These are phyloP conservation scores for Sideroxylon spinosum DNA, from an alignment of 179 eudicot species.

Conservation along the genomic window DNA sequence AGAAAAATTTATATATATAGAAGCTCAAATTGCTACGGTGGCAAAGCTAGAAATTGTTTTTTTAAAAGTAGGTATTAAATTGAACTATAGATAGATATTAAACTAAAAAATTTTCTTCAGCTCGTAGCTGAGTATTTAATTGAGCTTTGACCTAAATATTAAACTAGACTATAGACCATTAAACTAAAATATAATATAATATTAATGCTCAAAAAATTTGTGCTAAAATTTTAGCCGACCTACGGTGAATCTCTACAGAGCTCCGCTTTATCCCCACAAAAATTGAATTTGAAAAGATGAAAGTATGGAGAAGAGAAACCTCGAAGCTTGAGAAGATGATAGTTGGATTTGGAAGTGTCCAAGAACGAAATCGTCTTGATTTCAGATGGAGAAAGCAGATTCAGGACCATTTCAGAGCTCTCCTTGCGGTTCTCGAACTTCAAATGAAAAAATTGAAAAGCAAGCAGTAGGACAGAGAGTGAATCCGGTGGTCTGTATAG, in stretches of 20 bases:
- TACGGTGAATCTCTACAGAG: too few relatives aligned
- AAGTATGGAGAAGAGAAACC: conserved; percentile 35
- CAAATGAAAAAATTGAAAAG: background rate
- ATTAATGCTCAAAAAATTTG: too few relatives aligned
- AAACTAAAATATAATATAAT: too few relatives aligned
- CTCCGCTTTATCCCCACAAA: background rate
- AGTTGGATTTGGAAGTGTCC: conserved; percentile 46
- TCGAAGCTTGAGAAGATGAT: conserved; percentile 45
- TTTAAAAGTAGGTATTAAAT: too few relatives aligned
- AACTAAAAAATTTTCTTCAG: too few relatives aligned
- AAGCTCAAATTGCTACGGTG: background rate
- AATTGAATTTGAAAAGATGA: background rate
- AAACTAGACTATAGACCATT: too few relatives aligned
- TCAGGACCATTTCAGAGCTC: conserved; percentile 48
- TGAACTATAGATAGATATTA: too few relatives aligned
- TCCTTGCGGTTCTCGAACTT: background rate
- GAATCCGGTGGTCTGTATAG: background rate
- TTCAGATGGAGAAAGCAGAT: conserved; percentile 53
- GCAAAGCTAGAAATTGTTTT: too few relatives aligned
- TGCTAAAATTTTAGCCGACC: too few relatives aligned
- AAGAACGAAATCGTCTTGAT: conserved; percentile 60
- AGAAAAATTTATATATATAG: background rate
- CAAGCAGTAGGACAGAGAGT: background rate
- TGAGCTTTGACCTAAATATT: too few relatives aligned
- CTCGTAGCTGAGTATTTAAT: too few relatives aligned